These are phyloP conservation scores for Clonostachys sp. DNA, from an alignment of 2,329 filamentous ascomycete species.

Conservation along the genomic window DNA sequence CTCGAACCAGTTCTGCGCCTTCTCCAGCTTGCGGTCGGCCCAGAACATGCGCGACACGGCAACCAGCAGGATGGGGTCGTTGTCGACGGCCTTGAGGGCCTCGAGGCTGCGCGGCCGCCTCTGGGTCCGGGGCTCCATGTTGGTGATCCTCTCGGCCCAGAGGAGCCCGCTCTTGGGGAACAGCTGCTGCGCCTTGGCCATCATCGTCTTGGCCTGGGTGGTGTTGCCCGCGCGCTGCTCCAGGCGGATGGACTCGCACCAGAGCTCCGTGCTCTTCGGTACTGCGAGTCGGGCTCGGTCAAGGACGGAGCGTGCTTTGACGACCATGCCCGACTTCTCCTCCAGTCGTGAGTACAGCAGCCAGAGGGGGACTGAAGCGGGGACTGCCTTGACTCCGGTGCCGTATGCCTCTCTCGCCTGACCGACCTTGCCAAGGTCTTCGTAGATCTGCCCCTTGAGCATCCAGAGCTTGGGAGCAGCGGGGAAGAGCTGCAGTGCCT, in stretches of 20 bases:
- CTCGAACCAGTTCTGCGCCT: conserved; percentile 96
- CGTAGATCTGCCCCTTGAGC: conserved; percentile 98
- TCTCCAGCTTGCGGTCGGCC: conserved; percentile 86
- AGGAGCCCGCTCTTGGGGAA: conserved; percentile 82
- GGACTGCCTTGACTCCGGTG: conserved; percentile 81
- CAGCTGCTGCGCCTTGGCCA: conserved; percentile 91
- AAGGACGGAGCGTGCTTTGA: conserved; percentile 91
- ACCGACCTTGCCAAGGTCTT: conserved; percentile 70
- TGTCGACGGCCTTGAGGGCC: conserved; percentile 95
- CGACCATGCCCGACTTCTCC: conserved; percentile 74
- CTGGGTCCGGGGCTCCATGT: conserved; percentile 86
- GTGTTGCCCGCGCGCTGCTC: conserved; percentile 84
- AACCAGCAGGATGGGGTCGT: conserved; percentile 82
- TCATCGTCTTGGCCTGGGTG: conserved; percentile 80
- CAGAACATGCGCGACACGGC: conserved; percentile 95
- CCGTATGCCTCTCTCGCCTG: conserved; percentile 88
- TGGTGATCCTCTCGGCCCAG: conserved; percentile 94
- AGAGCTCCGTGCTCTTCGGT: conserved; percentile 78
- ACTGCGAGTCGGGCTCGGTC: conserved; percentile 86
- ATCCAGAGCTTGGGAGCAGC: conserved; percentile 89
- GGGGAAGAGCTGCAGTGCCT: conserved; percentile 83
- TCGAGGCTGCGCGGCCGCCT: conserved; percentile 87
- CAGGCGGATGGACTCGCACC: conserved; percentile 90
- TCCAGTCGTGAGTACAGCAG: conserved; percentile 85
- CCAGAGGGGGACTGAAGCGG: conserved; percentile 83